Evolutionary conservation across 73 alveolate genomes (phyloP).

Genomic region (Paramecium octaurelia): DNA sequence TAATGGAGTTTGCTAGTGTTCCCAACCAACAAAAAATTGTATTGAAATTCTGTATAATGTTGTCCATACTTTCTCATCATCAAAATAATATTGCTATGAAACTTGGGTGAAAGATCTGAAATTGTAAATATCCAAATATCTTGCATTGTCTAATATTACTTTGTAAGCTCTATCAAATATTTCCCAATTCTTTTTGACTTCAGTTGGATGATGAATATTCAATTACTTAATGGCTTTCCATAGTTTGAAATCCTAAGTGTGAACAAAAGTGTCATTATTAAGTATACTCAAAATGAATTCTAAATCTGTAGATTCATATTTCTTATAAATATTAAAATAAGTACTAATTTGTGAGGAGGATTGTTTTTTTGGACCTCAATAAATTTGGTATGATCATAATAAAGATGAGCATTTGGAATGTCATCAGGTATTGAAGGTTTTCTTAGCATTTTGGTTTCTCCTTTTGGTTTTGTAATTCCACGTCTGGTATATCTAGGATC

Average conservation of each 20-base stretch:
- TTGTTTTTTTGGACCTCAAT: neutral
- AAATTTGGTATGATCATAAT: neutral
- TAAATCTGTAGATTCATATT: neutral
- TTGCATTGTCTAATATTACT: neutral
- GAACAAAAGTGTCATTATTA: neutral
- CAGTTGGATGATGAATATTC: conserved; percentile 13
- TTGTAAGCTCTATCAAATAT: neutral
- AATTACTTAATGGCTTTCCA: neutral
- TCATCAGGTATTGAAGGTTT: neutral
- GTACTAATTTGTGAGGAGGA: neutral
- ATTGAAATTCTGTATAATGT: neutral
- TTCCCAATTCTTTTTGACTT: neutral
- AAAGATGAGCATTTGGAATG: conserved; percentile 30
- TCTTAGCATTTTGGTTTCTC: neutral
- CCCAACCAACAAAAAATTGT: neutral
- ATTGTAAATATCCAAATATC: conserved; percentile 21
- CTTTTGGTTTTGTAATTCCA: neutral
- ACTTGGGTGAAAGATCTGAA: neutral
- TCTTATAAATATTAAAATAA: neutral
- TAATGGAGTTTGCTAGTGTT: conserved; percentile 14
- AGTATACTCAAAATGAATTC: neutral
- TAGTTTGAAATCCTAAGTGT: neutral
- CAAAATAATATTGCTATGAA: neutral
- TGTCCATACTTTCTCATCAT: conserved; percentile 19
- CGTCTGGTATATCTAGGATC: neutral